Evolutionary conservation across 139 green algal genomes (phyloP), one percentile per base, ranked within the genome.

Genomic region (Zygnema cylindricum): DNA sequence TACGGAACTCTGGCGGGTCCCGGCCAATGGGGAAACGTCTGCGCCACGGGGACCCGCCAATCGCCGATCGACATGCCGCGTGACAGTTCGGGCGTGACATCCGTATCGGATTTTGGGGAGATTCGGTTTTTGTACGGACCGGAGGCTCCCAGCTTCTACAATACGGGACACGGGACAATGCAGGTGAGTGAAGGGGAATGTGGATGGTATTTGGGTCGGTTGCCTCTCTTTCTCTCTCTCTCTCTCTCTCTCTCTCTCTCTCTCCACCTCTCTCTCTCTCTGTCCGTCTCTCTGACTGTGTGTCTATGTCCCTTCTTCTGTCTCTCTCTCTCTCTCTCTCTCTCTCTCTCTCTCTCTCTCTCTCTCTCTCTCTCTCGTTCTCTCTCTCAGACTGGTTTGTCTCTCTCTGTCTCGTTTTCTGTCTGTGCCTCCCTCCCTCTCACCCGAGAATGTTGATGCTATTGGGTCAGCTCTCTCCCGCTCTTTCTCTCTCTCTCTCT

Each of bases 101-200:
- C 36, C 30, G 23, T 32, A 7, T 76, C 78, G 38, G 78, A 85
- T 22, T 42, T 83, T 41, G 82, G 82, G 16, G 35, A 41, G 32
- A 25, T 87, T 25, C n/a, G 38, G 30, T 88, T 88, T 49, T 43
- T 69, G 25, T 88, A 84, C 32, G 41, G 81, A 42, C 63, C 25
- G 40, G 33, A 33, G 40, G n/a, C 54, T 39, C 89, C 86, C 3
- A 41, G 79, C 41, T 86, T 95, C n/a, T 78, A 92, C 1, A 96
- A 96, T 90, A 95, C 94, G 11, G 94, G 94, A 7, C 94, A 95
- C 35, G 94, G 94, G 11, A 96, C 94, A 0, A 96, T 96, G 91
- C 94, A 96, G 91, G 82, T 87, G 7, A 16, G 49, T 16, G 49
- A 63, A 63, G 16, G 49, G 16, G 49, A 16, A 16, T 7, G 49